A percentile compares a stretch with the other conserved stretches of the same genome.
Evolutionary conservation across 176 grass and related monocot genomes (phyloP).

Genomic region (Secale cereale): DNA sequence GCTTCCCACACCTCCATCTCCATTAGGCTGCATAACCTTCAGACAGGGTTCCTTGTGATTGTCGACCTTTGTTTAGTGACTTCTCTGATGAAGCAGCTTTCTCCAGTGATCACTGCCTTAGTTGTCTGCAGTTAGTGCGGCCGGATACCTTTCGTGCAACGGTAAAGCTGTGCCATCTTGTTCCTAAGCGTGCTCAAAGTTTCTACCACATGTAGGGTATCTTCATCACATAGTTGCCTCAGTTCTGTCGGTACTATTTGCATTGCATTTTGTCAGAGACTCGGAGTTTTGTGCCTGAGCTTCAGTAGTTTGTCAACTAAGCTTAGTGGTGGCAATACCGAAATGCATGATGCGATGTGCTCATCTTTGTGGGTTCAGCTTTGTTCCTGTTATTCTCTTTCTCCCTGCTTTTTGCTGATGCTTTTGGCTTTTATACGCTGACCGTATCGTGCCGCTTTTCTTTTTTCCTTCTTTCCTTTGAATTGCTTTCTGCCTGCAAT

Average conservation of each 20-base stretch:
- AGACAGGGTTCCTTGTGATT: neutral
- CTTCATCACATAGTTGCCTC: neutral
- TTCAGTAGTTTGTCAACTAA: conserved; percentile 9
- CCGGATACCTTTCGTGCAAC: neutral
- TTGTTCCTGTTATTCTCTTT: conserved; percentile 37
- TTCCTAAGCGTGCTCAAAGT: conserved; percentile 9
- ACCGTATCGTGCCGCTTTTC: conserved; percentile 26
- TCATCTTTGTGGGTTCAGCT: conserved; percentile 38
- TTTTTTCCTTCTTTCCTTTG: conserved; percentile 18
- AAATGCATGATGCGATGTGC: conserved; percentile 27
- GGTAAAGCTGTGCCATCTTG: conserved; percentile 21
- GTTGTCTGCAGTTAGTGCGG: neutral
- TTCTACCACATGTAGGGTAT: conserved; percentile 6
- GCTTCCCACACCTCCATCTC: conserved; percentile 28
- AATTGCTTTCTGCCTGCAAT: conserved; percentile 34
- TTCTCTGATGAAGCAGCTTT: conserved; percentile 14
- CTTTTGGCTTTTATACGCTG: conserved; percentile 49
- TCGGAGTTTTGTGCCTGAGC: conserved; percentile 4
- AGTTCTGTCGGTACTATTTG: neutral
- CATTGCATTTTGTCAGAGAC: neutral
- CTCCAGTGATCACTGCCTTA: neutral
- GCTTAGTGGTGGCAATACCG: conserved; percentile 2
- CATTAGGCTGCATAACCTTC: conserved; percentile 18
- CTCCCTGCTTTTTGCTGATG: conserved; percentile 34
- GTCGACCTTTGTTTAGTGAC: neutral